Evolutionary conservation across 1,139 yeast genomes (phyloP), one percentile per base, ranked within the genome.

Genomic region (Debaryomycetaceae sp.): DNA sequence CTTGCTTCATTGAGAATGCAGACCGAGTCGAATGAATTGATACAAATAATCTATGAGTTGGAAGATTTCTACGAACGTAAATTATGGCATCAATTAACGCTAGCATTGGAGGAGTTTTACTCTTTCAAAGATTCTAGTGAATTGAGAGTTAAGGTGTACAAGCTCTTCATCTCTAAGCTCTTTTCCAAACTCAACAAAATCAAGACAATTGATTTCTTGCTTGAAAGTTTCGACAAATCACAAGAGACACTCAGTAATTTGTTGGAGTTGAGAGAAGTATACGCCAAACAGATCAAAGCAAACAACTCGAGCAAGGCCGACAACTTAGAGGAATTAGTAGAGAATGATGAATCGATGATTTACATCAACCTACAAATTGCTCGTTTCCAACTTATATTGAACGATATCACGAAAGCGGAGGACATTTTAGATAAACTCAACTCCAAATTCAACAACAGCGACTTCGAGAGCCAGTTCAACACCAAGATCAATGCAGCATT

Each of bases 51-150:
- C 55, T 85, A 83, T 59, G 82, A 85, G 46, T 79, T 93, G 61
- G 98, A 91, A 60, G 97, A 90, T 57, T 75, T 75, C 50, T 87
- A 89, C 68, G 97, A 91, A 62, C 78, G 96, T 56, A 89, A 88
- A 72, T 75, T 80, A 57, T 80, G 83, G 83, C 80, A 74, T 59
- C 96, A 88, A 68, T 78, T 93, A 60, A 88, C 97, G 2, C 78
- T 80, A 49, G 68, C 81, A 13, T 72, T 93, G 49, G 78, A 78
- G 42, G 78, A 76, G 49, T 78, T 87, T 54, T 88, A 83, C 64
- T 69, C 66, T 41, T 58, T 56, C 46, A 76, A 77, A 27, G 73
- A 68, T 39, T 76, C 83, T 24, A 69, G 65, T 42, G 71, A 79
- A 22, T 64, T 87, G 45, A 78, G 91, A 52, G 65, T 83, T 55